Evolutionary conservation across 805 yeast genomes (phyloP).

Genomic region (Pichia rugopelliculosa): DNA sequence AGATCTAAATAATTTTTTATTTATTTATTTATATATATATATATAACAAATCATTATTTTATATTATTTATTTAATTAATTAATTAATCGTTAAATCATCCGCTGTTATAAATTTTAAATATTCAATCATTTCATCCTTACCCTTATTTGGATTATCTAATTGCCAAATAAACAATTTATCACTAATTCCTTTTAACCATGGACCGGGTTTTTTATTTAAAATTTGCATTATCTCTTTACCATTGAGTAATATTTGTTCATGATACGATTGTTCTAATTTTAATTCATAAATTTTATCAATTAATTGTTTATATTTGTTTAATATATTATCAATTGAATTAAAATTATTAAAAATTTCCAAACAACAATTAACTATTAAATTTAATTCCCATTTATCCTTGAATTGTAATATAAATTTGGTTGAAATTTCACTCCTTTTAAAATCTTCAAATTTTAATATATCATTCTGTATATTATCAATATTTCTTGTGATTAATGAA

Average conservation of each 20-base stretch:
- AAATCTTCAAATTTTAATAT: conserved; percentile 18
- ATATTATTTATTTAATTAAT: background rate
- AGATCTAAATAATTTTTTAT: conserved; percentile 52
- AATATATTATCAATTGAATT: conserved; percentile 17
- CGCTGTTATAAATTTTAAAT: conserved; percentile 18
- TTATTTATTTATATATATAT: background rate
- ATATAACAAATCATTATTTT: background rate
- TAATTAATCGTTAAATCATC: background rate
- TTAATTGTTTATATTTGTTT: conserved; percentile 28
- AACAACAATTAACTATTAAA: conserved; percentile 17
- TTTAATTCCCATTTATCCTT: conserved; percentile 45
- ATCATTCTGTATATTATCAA: conserved; percentile 20
- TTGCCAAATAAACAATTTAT: conserved; percentile 63
- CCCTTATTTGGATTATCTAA: conserved; percentile 57
- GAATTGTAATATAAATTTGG: conserved; percentile 42
- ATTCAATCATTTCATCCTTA: conserved; percentile 48
- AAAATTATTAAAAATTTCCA: conserved; percentile 13
- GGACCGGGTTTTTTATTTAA: conserved; percentile 71
- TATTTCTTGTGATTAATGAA: conserved; percentile 35
- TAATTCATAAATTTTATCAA: conserved; percentile 25
- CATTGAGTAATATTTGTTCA: conserved; percentile 65
- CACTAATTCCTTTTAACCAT: conserved; percentile 62
- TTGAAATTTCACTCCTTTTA: conserved; percentile 54
- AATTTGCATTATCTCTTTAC: conserved; percentile 52
- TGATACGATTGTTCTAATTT: conserved; percentile 37